Base-by-base conservation (phyloP, 805 yeast species). In the Metschnikowia rubicola region DNA sequence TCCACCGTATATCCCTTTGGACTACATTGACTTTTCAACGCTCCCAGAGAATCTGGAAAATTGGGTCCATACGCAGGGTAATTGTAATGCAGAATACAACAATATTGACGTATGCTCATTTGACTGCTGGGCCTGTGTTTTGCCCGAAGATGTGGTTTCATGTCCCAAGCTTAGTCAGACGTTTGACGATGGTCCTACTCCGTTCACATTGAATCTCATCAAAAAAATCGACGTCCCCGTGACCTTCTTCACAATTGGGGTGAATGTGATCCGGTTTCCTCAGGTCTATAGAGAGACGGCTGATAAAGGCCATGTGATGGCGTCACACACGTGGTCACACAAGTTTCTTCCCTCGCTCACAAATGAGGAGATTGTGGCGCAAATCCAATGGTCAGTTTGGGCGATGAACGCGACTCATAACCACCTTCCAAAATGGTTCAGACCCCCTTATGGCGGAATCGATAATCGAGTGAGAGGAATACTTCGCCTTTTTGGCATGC, bases 361-460 rank as follows among this genome's bases (percentile, higher is more conserved):
- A 21, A 90, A 90, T 61, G 92, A 89, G 65, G 79, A 88, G 51
- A 81, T 92, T 15, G 81, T 86, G 46, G 96, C 97, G 0, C 96
- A 92, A 63, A 68, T 92, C 34, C 84, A 91, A 65, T 92, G 99
- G 99, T 83, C 95, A 1, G 81, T 89, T 30, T 92, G 97, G 97
- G 97, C 97, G 5, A 88, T 91, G 90, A 91, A 92, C 68, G 97
- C 97, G 1, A 90, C 97, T 0, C 87, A 88, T 0, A 74, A 83
- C 28, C 91, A 90, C 58, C 62, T 87, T 9, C 99, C 99, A 7
- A 85, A 84, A 59, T 92, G 92, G 87, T 92, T 87, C 64, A 78
- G 99, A 55, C 99, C 99, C 0, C 99, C 99, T 1, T 92, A 88
- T 62, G 99, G 98, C 0, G 97, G 96, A 0, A 75, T 88, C 31